These are phyloP conservation scores for Spencermartinsiella europaea DNA, from an alignment of 805 yeast genomes.

Conservation along the genomic window DNA sequence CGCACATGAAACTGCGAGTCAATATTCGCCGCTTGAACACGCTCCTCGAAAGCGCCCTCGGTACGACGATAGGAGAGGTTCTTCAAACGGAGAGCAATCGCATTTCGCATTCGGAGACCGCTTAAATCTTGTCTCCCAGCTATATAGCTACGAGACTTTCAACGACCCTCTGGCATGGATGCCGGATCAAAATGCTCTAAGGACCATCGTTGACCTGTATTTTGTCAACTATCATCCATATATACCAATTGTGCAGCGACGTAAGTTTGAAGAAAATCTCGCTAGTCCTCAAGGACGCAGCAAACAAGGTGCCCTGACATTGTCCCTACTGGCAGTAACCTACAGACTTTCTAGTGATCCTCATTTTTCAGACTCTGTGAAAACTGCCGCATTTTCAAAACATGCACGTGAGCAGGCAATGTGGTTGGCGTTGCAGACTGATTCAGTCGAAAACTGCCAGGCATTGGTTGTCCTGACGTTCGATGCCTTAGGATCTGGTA, in stretches of 20 bases:
- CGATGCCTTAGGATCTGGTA: slow-evolving; percentile 15
- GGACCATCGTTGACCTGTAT: not conserved
- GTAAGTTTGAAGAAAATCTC: slow-evolving; percentile 1
- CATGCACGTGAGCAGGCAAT: slow-evolving; percentile 11
- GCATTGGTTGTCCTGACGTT: slow-evolving; percentile 17
- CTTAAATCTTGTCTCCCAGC: not conserved
- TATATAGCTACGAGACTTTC: not conserved
- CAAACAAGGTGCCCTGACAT: slow-evolving; percentile 1
- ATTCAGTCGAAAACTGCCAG: slow-evolving; percentile 15
- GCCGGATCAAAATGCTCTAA: not conserved
- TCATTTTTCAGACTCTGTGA: not conserved
- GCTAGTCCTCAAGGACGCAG: not conserved
- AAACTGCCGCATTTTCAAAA: not conserved
- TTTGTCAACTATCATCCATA: slow-evolving; percentile 7
- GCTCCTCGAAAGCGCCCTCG: not conserved
- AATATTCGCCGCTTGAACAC: not conserved
- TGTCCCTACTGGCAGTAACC: slow-evolving; percentile 13
- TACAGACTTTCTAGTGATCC: slow-evolving; percentile 7
- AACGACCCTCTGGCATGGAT: not conserved
- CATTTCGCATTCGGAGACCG: not conserved
- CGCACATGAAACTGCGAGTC: not conserved
- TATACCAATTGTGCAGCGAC: slow-evolving; percentile 12
- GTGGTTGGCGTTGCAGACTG: slow-evolving; percentile 10
- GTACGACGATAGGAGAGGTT: not conserved
- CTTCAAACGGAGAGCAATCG: not conserved